Conservation (phyloP, 257 asterid species). For the Solanum chiquidenum region DNA sequence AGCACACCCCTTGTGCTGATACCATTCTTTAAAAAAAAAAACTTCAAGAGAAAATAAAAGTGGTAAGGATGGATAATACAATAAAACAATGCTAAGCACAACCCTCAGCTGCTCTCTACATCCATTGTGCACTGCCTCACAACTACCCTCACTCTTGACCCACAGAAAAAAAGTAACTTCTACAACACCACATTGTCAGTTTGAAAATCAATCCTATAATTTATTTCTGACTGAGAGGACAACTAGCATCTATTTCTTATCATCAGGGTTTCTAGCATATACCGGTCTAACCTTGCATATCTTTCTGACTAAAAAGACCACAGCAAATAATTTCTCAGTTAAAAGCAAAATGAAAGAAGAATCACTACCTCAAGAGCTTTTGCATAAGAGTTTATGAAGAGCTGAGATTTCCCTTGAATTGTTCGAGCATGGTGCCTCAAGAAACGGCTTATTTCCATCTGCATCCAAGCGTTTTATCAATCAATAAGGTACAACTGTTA, state of each 20-base stretch:
- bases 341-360: background rate
- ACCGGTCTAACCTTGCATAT: background rate
- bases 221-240: background rate
- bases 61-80: background rate
- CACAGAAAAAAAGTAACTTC: background rate
- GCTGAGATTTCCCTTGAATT: constrained; percentile 78
- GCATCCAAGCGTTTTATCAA: constrained; percentile 5
- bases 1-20: background rate
- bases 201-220: background rate
- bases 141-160: background rate
- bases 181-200: background rate
- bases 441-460: constrained; percentile 86
- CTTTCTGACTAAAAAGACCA: background rate
- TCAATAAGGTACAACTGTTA: background rate
- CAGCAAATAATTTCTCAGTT: background rate
- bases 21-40: background rate
- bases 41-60: background rate
- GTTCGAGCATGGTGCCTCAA: constrained; percentile 86
- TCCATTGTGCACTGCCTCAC: background rate
- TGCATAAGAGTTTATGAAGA: constrained; percentile 77
- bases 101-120: background rate
- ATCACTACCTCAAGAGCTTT: constrained; percentile 76
- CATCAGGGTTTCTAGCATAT: background rate
- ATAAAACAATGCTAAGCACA: background rate
- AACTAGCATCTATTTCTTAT: background rate